Evolutionary conservation across 148 eudicot species (phyloP).

Genomic region (Rheum nobile): DNA sequence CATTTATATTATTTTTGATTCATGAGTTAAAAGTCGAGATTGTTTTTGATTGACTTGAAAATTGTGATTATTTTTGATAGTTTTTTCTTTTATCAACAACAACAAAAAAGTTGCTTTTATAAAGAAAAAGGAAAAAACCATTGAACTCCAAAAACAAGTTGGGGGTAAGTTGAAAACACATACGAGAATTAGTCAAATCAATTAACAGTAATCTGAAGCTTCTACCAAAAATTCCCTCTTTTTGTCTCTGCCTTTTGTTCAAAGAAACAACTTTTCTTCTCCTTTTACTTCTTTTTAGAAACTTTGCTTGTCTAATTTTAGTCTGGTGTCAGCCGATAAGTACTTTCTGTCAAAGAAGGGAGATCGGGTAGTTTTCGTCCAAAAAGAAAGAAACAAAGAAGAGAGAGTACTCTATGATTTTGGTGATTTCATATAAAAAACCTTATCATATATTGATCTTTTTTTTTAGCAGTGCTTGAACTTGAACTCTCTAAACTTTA

Average conservation of each 20-base stretch:
- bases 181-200: slow-evolving; percentile 5
- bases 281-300: not conserved
- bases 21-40: too few relatives aligned
- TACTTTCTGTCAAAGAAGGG: not conserved
- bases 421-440: too few relatives aligned
- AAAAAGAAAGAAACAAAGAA: too few relatives aligned
- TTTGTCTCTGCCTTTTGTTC: not conserved
- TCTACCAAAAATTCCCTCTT: not conserved
- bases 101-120: too few relatives aligned
- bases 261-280: not conserved
- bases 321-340: not conserved
- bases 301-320: not conserved
- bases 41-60: too few relatives aligned
- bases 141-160: not conserved
- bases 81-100: too few relatives aligned
- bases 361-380: not conserved
- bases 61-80: too few relatives aligned
- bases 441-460: too few relatives aligned
- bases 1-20: too few relatives aligned
- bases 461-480: too few relatives aligned
- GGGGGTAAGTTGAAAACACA: not conserved
- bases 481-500: too few relatives aligned
- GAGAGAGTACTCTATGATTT: not conserved
- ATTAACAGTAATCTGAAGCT: not conserved
- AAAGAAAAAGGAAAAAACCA: not conserved